Evolutionary conservation across 2,329 filamentous ascomycete species (phyloP), one percentile per base, ranked within the genome.

Genomic region (Diaporthe capsici): DNA sequence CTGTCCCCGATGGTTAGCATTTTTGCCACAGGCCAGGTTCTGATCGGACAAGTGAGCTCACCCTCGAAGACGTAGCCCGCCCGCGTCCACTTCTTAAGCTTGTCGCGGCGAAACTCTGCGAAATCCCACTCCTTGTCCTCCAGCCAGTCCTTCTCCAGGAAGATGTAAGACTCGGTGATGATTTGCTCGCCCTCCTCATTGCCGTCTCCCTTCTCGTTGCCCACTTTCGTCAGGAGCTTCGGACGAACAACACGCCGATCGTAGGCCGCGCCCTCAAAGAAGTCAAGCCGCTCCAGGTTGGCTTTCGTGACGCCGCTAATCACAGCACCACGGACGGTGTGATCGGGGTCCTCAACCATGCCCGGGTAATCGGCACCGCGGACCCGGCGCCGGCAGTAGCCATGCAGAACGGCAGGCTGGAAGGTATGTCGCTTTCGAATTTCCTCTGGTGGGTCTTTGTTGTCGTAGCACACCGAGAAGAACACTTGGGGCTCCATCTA

Each of bases 71-170:
- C 82, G 78, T 87, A 87, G 70, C 87, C 87, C 42, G 85, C 86
- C n/a, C 89, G 83, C 7, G 88, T 88, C 90, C 90, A 92, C 4
- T 81, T 75, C 73, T 82, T 82, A 85, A 92, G 85, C 86, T 95
- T 98, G 77, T 97, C 92, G 80, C 88, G 87, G 77, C 93, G 91
- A 82, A 98, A 98, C 77, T 94, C 91, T 65, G 93, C 92, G 85
- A 95, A 97, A 82, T 98, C 94, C 96, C 96, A 98, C 83, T 98
- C 95, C 31, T 86, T 84, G 44, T 90, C 87, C 83, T 98, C 95
- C 25, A 98, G 85, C 0, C 81, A 51, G 0, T 83, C 78, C 22
- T 85, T 82, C 1, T 86, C 77, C 60, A 87, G 86, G 84, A 90
- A 95, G 7, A 95, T 88, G 82, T 96, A 96, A 17, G 91, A 91